Percentiles rank a stretch among this genome's conserved stretches.
phyloP scores from a whole-genome alignment of 2,329 filamentous ascomycete genomes.

The Aspergillus ruber region DNA sequence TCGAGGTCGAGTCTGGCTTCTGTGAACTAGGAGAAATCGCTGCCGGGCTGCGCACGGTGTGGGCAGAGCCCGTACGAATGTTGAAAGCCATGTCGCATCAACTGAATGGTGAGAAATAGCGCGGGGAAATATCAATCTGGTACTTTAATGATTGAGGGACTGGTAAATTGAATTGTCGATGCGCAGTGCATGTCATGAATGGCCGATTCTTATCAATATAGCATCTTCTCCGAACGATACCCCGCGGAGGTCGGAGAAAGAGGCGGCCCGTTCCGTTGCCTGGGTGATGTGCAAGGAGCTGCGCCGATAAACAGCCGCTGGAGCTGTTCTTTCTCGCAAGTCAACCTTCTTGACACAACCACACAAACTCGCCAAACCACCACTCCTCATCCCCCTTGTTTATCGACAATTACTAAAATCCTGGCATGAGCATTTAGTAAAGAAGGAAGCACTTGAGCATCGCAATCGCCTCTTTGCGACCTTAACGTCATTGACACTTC shows the following conservation, averaged over 20 bases:
- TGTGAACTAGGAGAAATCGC: conserved; percentile 45
- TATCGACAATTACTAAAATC: neutral
- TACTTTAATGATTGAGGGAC: neutral
- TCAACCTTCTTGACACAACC: neutral
- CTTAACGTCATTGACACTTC: conserved; percentile 1
- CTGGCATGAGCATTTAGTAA: neutral
- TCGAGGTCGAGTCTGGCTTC: conserved; percentile 52
- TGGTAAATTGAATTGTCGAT: neutral
- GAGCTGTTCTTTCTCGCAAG: conserved; percentile 4
- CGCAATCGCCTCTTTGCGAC: neutral
- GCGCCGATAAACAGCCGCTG: conserved; percentile 11
- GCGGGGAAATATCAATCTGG: conserved; percentile 1
- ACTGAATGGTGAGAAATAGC: neutral
- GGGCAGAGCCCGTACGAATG: conserved; percentile 3
- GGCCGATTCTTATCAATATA: neutral
- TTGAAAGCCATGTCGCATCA: conserved; percentile 10
- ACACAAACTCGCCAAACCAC: neutral
- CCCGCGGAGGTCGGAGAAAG: conserved; percentile 28
- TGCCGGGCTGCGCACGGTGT: conserved; percentile 41
- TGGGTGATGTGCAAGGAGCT: conserved; percentile 13
- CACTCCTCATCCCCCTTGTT: neutral
- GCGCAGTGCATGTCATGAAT: neutral
- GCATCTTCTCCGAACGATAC: conserved; percentile 6
- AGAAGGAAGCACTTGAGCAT: neutral
- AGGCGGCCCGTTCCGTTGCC: conserved; percentile 25